A percentile compares a stretch with the other conserved stretches of the same genome.
Evolutionary conservation across 2,329 filamentous ascomycete species (phyloP).

Genomic region (Fusarium sp.): DNA sequence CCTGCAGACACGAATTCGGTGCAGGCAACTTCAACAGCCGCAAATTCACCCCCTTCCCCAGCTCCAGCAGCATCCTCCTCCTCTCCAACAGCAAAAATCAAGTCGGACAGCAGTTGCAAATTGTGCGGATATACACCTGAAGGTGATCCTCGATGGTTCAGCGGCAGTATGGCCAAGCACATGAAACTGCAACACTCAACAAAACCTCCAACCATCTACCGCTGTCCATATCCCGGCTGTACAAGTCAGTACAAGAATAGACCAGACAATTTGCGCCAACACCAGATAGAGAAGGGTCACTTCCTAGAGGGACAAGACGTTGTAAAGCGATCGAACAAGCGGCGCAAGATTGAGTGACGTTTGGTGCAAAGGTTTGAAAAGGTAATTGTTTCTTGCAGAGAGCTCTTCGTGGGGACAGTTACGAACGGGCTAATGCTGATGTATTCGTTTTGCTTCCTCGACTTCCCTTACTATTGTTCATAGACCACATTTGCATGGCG

Average conservation of each 20-base stretch:
- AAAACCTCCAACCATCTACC: slow-evolving; percentile 61
- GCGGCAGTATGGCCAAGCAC: slow-evolving; percentile 68
- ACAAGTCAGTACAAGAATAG: slow-evolving; percentile 66
- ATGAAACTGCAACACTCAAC: slow-evolving; percentile 64
- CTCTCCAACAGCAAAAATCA: slow-evolving; percentile 49
- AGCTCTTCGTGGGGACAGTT: neutral
- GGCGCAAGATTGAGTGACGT: slow-evolving; percentile 54
- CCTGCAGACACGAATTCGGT: slow-evolving; percentile 35
- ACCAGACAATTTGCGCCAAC: slow-evolving; percentile 65
- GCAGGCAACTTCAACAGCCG: slow-evolving; percentile 35
- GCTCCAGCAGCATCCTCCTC: slow-evolving; percentile 14
- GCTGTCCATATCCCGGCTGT: slow-evolving; percentile 64
- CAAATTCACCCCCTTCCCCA: slow-evolving; percentile 41
- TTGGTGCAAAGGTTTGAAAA: neutral
- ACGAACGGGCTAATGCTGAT: neutral
- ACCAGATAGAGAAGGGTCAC: slow-evolving; percentile 66
- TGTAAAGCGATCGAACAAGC: slow-evolving; percentile 56
- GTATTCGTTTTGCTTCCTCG: neutral
- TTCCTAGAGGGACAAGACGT: slow-evolving; percentile 58
- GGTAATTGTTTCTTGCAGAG: neutral
- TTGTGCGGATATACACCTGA: slow-evolving; percentile 66
- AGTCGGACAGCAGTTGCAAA: slow-evolving; percentile 59
- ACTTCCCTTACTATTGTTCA: neutral
- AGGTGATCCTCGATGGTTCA: slow-evolving; percentile 68
- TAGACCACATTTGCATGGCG: slow-evolving; percentile 21